Conservation (phyloP, 2,329 filamentous ascomycete species). For the Xylariaceae sp. region DNA sequence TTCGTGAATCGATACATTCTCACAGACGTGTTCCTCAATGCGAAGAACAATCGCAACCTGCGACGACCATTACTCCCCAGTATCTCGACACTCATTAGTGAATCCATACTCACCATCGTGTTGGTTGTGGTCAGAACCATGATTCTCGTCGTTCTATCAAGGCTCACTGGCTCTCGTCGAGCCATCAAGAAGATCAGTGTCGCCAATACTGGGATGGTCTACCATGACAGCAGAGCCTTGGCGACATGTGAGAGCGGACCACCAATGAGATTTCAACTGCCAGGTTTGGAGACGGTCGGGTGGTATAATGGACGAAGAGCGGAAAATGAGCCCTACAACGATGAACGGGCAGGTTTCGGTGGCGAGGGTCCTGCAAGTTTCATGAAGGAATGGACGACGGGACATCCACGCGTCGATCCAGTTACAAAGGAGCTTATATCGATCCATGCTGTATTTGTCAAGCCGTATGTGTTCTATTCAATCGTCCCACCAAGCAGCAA, state of each 20-base stretch:
- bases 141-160: constrained; percentile 62
- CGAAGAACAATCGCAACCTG: constrained; percentile 53
- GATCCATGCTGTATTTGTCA: constrained; percentile 70
- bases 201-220: constrained; percentile 71
- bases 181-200: constrained; percentile 73
- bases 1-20: constrained; percentile 75
- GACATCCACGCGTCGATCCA: constrained; percentile 72
- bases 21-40: constrained; percentile 69
- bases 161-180: constrained; percentile 61
- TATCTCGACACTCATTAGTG: constrained; percentile 70
- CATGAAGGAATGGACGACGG: constrained; percentile 75
- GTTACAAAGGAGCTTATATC: constrained; percentile 69
- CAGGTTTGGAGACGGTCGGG: constrained; percentile 70
- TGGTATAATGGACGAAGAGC: constrained; percentile 70
- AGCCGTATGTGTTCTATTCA: constrained; percentile 73
- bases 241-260: constrained; percentile 76
- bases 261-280: constrained; percentile 69
- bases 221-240: constrained; percentile 71
- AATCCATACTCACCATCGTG: constrained; percentile 57
- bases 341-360: constrained; percentile 53
- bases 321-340: constrained; percentile 54
- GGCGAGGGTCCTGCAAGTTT: constrained; percentile 63
- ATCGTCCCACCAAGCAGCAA: constrained; percentile 40
- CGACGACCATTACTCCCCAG: constrained; percentile 68
- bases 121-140: constrained; percentile 63